Percentiles rank a stretch among this genome's conserved stretches.
These are phyloP conservation scores for Phaffia rhodozyma DNA, from an alignment of 1,284 basidiomycete species.

Conservation along the genomic window DNA sequence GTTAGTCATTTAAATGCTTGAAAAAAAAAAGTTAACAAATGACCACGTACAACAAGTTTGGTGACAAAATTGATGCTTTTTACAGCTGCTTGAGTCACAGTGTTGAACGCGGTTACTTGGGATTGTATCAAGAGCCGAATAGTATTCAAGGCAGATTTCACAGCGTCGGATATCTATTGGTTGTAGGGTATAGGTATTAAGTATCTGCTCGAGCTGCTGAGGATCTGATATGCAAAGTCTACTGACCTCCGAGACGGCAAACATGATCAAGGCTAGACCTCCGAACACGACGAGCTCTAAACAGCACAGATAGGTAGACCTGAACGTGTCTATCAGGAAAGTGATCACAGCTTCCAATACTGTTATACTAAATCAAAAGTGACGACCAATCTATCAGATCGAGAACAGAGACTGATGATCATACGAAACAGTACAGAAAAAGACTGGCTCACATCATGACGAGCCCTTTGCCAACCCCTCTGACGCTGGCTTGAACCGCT, in stretches of 20 bases:
- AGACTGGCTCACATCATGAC: conserved; percentile 41
- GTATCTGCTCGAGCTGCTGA: too few species aligned
- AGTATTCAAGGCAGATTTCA: conserved; percentile 49
- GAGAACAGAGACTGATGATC: conserved; percentile 20
- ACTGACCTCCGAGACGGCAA: conserved; percentile 64
- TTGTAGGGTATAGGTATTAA: conserved; percentile 15
- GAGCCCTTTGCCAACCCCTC: conserved; percentile 59
- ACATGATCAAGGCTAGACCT: conserved; percentile 63
- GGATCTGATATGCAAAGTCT: neutral
- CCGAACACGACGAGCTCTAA: conserved; percentile 79
- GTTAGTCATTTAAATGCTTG: neutral
- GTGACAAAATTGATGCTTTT: conserved; percentile 58
- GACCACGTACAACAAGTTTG: conserved; percentile 38
- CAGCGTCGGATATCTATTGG: conserved; percentile 53
- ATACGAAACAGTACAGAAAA: neutral
- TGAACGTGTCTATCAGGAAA: conserved; percentile 83
- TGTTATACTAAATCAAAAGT: conserved; percentile 42
- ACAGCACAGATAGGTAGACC: conserved; percentile 82
- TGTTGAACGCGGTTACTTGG: conserved; percentile 57
- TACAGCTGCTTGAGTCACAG: conserved; percentile 52
- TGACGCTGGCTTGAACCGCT: conserved; percentile 63
- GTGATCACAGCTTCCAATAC: conserved; percentile 76
- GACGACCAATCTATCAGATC: neutral
- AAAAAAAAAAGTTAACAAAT: neutral
- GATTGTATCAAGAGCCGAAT: conserved; percentile 55